These are phyloP conservation scores for Elaeis oleifera DNA, from an alignment of 202 grass and related monocot genomes.

Conservation along the genomic window DNA sequence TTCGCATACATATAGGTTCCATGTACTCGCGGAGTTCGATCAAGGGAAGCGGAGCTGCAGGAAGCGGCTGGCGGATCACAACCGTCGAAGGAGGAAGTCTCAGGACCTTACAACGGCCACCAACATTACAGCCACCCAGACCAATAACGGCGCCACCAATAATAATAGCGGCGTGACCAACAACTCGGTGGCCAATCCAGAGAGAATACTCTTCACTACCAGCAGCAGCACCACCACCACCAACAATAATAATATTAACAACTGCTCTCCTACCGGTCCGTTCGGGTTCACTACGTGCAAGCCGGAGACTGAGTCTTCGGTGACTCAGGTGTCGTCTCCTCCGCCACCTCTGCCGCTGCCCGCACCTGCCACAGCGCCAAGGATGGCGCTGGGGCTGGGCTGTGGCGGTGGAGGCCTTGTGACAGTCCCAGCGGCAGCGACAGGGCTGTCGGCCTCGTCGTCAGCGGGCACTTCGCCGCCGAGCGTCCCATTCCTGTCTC, in stretches of 20 bases:
- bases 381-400: slow-evolving; percentile 6
- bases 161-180: background rate
- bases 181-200: background rate
- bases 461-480: background rate
- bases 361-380: background rate
- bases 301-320: background rate
- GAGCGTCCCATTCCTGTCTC: background rate
- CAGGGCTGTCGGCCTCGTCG: background rate
- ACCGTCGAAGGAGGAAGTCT: slow-evolving; percentile 10
- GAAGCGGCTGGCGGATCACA: slow-evolving; percentile 12
- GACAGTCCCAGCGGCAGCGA: background rate
- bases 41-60: slow-evolving; percentile 7
- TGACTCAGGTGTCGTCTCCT: background rate
- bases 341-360: background rate
- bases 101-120: background rate
- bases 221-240: background rate
- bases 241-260: no score
- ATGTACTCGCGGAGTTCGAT: slow-evolving; percentile 5
- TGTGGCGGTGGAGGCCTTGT: no score
- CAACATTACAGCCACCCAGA: background rate
- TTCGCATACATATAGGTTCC: background rate
- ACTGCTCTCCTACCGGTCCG: background rate
- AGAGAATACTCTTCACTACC: background rate
- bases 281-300: background rate
- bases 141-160: background rate